A percentile compares a stretch with the other conserved stretches of the same genome.
phyloP scores from a whole-genome alignment of 2,329 filamentous ascomycete genomes.

The Fusarium anguioides region DNA sequence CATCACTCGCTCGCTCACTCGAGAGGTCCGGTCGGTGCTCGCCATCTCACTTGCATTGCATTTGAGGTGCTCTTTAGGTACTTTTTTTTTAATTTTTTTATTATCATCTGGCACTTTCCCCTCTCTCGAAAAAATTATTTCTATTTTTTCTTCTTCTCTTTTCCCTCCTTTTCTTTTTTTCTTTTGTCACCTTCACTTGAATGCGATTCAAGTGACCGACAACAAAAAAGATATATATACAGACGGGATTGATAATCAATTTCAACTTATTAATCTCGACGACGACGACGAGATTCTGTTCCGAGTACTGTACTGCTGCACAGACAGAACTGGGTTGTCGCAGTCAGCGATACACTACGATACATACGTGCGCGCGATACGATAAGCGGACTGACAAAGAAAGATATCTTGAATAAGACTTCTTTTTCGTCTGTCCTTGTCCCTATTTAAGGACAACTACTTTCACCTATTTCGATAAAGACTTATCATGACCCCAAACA shows the following conservation, averaged over 20 bases:
- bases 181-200: slow-evolving; percentile 37
- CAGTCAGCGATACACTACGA: slow-evolving; percentile 14
- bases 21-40: slow-evolving; percentile 12
- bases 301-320: not conserved
- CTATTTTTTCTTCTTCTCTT: slow-evolving; percentile 3
- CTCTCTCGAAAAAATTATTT: not conserved
- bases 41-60: slow-evolving; percentile 34
- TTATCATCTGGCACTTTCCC: not conserved
- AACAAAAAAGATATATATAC: slow-evolving; percentile 11
- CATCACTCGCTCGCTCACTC: no score
- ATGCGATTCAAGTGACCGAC: slow-evolving; percentile 35
- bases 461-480: slow-evolving; percentile 29
- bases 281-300: slow-evolving; percentile 23
- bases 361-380: not conserved
- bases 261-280: slow-evolving; percentile 6
- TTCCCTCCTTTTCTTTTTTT: not conserved
- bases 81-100: not conserved
- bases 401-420: slow-evolving; percentile 3
- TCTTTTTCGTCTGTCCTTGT: slow-evolving; percentile 30
- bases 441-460: slow-evolving; percentile 27
- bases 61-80: slow-evolving; percentile 13
- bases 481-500: slow-evolving; percentile 56
- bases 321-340: slow-evolving; percentile 20
- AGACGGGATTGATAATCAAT: slow-evolving; percentile 18
- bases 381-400: slow-evolving; percentile 37